These are phyloP conservation scores for Blastocystis sp. DNA, from an alignment of 352 stramenopile species.

Conservation along the genomic window DNA sequence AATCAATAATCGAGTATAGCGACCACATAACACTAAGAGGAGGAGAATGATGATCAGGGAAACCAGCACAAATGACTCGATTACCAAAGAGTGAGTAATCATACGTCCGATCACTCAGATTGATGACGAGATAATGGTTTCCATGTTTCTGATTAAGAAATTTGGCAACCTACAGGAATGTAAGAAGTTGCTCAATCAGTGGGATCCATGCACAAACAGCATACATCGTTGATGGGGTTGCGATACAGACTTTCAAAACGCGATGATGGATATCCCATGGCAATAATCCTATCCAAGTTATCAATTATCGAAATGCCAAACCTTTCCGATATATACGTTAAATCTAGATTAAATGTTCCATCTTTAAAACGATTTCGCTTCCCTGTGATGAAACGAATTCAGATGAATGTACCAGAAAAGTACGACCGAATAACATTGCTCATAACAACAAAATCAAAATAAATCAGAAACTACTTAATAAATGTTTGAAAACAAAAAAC, in stretches of 20 bases:
- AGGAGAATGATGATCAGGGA: conserved; percentile 56
- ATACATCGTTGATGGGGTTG: conserved; percentile 44
- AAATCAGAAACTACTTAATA: background rate
- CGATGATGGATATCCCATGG: conserved; percentile 56
- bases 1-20: conserved; percentile 54
- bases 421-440: conserved; percentile 1
- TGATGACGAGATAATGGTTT: conserved; percentile 58
- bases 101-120: conserved; percentile 57
- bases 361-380: conserved; percentile 57
- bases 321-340: conserved; percentile 56
- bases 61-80: conserved; percentile 11
- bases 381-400: background rate
- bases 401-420: conserved; percentile 17
- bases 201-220: background rate
- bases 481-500: background rate
- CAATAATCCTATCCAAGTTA: conserved; percentile 45
- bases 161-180: conserved; percentile 22
- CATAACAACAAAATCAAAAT: background rate
- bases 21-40: conserved; percentile 32
- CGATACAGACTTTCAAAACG: conserved; percentile 31
- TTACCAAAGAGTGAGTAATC: background rate
- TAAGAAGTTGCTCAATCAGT: background rate
- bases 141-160: conserved; percentile 16
- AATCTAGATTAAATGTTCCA: conserved; percentile 33
- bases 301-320: background rate